A percentile compares a stretch with the other conserved stretches of the same genome.
phyloP scores from a whole-genome alignment of 148 eudicot species.

The Fagopyrum tataricum region DNA sequence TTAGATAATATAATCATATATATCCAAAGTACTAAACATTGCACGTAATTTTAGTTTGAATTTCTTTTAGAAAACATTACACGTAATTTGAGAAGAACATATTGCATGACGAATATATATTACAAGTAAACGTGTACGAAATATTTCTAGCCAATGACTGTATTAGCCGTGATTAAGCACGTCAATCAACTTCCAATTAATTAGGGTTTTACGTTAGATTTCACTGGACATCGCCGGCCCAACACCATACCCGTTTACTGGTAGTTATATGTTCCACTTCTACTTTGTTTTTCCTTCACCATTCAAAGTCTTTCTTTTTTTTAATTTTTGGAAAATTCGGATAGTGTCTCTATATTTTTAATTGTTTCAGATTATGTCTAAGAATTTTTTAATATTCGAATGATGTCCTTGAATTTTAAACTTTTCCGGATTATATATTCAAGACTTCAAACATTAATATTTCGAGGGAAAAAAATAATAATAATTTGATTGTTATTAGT shows the following conservation, averaged over 20 bases:
- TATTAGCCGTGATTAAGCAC: neutral
- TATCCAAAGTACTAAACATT: neutral
- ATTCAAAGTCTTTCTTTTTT: conserved; percentile 14
- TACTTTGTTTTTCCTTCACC: conserved; percentile 27
- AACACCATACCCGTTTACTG: neutral
- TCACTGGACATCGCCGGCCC: conserved; percentile 12
- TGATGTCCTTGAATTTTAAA: too few relatives aligned
- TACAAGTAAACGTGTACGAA: conserved; percentile 6
- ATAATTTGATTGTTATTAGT: too few relatives aligned
- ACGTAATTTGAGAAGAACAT: neutral
- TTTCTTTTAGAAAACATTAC: too few relatives aligned
- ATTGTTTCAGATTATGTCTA: too few relatives aligned
- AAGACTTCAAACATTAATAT: too few relatives aligned
- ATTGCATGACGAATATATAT: neutral
- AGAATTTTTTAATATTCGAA: too few relatives aligned
- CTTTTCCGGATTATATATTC: too few relatives aligned
- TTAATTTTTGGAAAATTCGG: too few relatives aligned
- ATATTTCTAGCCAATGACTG: neutral
- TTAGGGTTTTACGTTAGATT: neutral
- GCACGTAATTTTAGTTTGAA: neutral
- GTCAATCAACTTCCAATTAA: neutral
- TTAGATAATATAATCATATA: neutral
- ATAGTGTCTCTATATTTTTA: too few relatives aligned
- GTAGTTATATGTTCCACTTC: conserved; percentile 3
- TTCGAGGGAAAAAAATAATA: too few relatives aligned